These are phyloP conservation scores for Thalia dealbata DNA, from an alignment of 176 grass and related monocot genomes.

Conservation along the genomic window DNA sequence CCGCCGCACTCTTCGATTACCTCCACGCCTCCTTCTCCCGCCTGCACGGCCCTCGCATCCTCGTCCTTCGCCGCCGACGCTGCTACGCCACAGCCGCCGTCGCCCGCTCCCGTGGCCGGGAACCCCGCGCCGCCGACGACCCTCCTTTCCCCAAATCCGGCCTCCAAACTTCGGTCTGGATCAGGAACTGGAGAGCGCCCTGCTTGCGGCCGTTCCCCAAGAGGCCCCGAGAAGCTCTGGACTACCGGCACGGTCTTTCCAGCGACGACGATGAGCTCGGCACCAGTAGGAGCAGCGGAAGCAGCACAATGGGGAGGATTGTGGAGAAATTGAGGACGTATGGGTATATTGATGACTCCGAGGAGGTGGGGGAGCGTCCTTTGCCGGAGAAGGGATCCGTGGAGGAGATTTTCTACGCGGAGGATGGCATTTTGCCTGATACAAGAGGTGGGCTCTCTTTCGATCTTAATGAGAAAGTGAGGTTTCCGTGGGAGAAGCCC, in stretches of 20 bases:
- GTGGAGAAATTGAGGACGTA: conserved; percentile 58
- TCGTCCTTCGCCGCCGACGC: background rate
- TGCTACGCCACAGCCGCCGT: background rate
- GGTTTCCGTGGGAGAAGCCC: conserved; percentile 82
- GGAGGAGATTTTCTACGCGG: conserved; percentile 69
- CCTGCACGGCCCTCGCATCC: background rate
- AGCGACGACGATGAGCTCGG: conserved; percentile 54
- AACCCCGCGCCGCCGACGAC: background rate
- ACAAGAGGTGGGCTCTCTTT: conserved; percentile 39
- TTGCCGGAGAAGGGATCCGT: conserved; percentile 59
- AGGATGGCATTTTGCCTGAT: conserved; percentile 75
- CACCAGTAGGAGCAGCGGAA: conserved; percentile 45
- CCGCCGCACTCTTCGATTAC: conserved; percentile 1
- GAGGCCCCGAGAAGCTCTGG: conserved; percentile 23
- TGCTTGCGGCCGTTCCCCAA: conserved; percentile 21
- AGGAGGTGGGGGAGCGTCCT: conserved; percentile 14
- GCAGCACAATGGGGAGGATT: conserved; percentile 73
- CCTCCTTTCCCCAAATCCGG: background rate
- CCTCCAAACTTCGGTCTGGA: conserved; percentile 30
- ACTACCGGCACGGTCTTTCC: conserved; percentile 60
- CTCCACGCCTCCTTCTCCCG: conserved; percentile 15
- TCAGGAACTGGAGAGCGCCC: conserved; percentile 30
- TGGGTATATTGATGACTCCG: conserved; percentile 45
- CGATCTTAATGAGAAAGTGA: conserved; percentile 36
- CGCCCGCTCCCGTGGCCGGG: background rate